Conservation (phyloP, 106 monocot genomes). For the Acorus calamus region DNA sequence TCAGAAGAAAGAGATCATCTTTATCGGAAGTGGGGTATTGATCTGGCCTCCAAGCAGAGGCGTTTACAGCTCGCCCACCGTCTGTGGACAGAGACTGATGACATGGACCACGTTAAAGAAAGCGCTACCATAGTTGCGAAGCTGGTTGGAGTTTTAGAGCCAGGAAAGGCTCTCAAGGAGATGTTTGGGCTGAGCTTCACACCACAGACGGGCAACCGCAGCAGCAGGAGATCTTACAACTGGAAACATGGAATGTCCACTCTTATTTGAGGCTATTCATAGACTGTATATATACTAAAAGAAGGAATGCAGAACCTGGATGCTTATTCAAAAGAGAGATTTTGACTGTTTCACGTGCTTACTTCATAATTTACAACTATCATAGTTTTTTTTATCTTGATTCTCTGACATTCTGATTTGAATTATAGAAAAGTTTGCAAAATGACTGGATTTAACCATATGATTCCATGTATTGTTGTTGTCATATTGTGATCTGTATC, state of each 20-base stretch:
- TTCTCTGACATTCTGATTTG: no score
- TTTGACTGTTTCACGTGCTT: no score
- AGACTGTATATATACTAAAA: no score
- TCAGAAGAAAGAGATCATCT: slow-evolving; percentile 56
- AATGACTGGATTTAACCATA: no score
- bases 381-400: no score
- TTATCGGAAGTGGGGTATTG: slow-evolving; percentile 82
- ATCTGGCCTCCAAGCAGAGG: slow-evolving; percentile 71
- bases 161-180: slow-evolving; percentile 61
- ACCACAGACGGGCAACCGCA: slow-evolving; percentile 37
- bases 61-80: slow-evolving; percentile 49
- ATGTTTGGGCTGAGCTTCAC: slow-evolving; percentile 88
- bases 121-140: slow-evolving; percentile 78
- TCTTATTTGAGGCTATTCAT: slow-evolving; percentile 14
- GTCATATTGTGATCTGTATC: no score
- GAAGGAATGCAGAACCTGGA: no score
- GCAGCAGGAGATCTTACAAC: slow-evolving; percentile 16
- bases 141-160: slow-evolving; percentile 58
- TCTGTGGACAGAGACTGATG: slow-evolving; percentile 56
- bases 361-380: no score
- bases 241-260: slow-evolving; percentile 45
- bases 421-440: no score
- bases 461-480: no score
- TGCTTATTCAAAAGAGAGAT: no score
- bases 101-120: slow-evolving; percentile 67